Percentiles rank a stretch among this genome's conserved stretches.
phyloP scores from a whole-genome alignment of 2,329 filamentous ascomycete genomes.

The Colletotrichum shisoi region DNA sequence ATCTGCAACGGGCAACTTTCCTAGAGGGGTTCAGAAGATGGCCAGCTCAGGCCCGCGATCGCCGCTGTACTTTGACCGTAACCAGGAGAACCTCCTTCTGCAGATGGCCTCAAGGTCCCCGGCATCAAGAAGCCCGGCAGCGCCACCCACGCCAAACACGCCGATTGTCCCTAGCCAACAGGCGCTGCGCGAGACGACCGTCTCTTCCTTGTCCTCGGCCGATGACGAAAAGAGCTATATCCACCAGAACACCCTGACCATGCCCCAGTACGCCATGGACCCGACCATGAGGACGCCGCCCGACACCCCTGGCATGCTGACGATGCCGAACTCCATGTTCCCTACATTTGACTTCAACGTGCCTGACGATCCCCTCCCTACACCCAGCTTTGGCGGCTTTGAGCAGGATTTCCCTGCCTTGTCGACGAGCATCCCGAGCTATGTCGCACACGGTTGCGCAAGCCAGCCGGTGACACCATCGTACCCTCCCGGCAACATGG shows the following conservation, averaged over 20 bases:
- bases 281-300: constrained; percentile 62
- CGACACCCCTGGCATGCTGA: constrained; percentile 59
- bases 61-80: constrained; percentile 56
- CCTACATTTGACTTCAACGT: constrained; percentile 51
- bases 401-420: constrained; percentile 53
- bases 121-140: constrained; percentile 52
- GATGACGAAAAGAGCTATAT: constrained; percentile 46
- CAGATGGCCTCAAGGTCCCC: constrained; percentile 53
- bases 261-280: constrained; percentile 47
- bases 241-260: constrained; percentile 40
- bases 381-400: constrained; percentile 56
- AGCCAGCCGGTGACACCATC: constrained; percentile 61
- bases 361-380: constrained; percentile 59
- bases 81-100: constrained; percentile 56
- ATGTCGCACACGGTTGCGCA: constrained; percentile 52
- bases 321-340: constrained; percentile 53
- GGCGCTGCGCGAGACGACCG: constrained; percentile 51
- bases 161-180: constrained; percentile 53
- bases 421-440: constrained; percentile 53
- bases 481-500: constrained; percentile 54
- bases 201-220: constrained; percentile 52
- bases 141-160: constrained; percentile 61
- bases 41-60: constrained; percentile 51
- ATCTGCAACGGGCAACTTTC: constrained; percentile 57
- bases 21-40: constrained; percentile 54